Conservation (phyloP, 129 eudicot species). For the Helichrysum umbraculigerum region DNA sequence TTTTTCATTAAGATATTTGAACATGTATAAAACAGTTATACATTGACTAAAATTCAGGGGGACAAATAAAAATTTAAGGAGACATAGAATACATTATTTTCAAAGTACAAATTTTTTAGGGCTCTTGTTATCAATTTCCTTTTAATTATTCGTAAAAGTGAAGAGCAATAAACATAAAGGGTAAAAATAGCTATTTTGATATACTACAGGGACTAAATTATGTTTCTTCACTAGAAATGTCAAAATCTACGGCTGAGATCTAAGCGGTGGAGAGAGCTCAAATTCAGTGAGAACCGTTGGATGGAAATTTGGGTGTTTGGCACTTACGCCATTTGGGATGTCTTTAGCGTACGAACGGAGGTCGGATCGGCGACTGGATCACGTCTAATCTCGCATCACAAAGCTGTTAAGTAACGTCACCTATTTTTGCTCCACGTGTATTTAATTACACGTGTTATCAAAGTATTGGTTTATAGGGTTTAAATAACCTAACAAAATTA, state of each 20-base stretch:
- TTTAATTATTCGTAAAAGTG: too few species aligned
- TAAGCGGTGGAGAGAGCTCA: conserved; percentile 34
- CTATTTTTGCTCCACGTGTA: conserved; percentile 15
- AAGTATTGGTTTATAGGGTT: not conserved
- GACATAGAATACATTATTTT: too few species aligned
- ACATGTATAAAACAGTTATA: too few species aligned
- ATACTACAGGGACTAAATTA: conserved; percentile 3
- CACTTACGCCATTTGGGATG: conserved; percentile 54
- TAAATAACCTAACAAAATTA: not conserved
- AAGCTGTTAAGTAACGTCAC: conserved; percentile 22
- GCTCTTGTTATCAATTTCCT: too few species aligned
- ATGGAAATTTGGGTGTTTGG: conserved; percentile 41
- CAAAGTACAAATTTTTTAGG: too few species aligned
- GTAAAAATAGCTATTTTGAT: not conserved
- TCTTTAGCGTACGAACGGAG: conserved; percentile 50
- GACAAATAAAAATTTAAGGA: too few species aligned
- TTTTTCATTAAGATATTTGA: too few species aligned
- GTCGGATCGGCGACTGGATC: conserved; percentile 51
- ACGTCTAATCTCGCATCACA: conserved; percentile 26
- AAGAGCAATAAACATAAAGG: not conserved
- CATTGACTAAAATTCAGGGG: too few species aligned
- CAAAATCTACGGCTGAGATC: conserved; percentile 33
- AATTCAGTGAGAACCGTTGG: conserved; percentile 29
- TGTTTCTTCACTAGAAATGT: not conserved
- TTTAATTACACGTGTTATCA: not conserved